These are phyloP conservation scores for Mortierella sp. DNA, from an alignment of 371 early-diverging fungal species.

Conservation along the genomic window DNA sequence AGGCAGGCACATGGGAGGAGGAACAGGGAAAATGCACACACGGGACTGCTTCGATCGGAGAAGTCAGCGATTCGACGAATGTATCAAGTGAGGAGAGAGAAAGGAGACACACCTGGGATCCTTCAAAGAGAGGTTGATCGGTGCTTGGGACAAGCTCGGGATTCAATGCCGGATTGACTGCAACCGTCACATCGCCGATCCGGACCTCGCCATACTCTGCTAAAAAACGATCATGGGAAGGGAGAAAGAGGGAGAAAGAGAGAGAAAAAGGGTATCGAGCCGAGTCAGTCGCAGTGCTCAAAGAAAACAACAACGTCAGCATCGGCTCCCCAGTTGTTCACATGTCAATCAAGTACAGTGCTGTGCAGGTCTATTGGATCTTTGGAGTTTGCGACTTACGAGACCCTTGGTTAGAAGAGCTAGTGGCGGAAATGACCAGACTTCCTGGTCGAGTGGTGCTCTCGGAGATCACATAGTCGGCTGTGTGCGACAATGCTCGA, in stretches of 20 bases:
- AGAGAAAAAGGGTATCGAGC: conserved; percentile 9
- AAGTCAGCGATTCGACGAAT: too few species aligned
- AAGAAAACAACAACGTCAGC: too few species aligned
- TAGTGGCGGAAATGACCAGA: conserved; percentile 45
- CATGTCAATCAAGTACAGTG: too few species aligned
- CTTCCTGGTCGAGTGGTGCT: conserved; percentile 39
- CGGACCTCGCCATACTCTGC: conserved; percentile 50
- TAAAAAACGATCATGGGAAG: not conserved
- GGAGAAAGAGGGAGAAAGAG: too few species aligned
- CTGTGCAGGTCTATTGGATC: too few species aligned
- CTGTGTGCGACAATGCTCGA: conserved; percentile 46
- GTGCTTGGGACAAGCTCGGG: conserved; percentile 76
- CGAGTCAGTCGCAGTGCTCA: not conserved
- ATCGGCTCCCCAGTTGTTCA: too few species aligned
- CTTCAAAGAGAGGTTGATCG: conserved; percentile 69
- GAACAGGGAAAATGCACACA: not conserved
- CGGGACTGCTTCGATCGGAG: too few species aligned
- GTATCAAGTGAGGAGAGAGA: not conserved
- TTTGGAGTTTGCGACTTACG: conserved; percentile 9
- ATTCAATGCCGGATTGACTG: conserved; percentile 61
- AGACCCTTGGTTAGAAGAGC: conserved; percentile 15
- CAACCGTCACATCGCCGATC: conserved; percentile 74
- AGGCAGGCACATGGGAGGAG: too few species aligned
- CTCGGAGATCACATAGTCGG: conserved; percentile 50
- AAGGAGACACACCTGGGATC: conserved; percentile 64